phyloP scores from a whole-genome alignment of 2,329 filamentous ascomycete genomes.

The Rutstroemia sydowiana region DNA sequence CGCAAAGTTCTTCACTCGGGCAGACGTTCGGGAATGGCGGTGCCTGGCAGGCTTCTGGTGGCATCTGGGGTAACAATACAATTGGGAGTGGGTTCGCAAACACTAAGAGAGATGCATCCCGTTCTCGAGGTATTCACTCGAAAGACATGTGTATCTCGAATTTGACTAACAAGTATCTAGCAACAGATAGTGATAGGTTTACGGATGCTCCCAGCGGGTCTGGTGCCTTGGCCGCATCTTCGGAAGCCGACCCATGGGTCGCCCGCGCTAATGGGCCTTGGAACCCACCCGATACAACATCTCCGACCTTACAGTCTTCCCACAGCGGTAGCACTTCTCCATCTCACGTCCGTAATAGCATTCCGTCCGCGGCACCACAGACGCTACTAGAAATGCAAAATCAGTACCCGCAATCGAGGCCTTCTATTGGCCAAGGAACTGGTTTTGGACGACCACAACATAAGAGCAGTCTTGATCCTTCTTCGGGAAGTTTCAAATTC shows the following conservation, averaged over 20 bases:
- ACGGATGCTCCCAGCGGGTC: constrained; percentile 57
- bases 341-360: constrained; percentile 44
- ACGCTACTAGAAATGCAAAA: constrained; percentile 38
- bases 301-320: constrained; percentile 38
- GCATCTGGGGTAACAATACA: constrained; percentile 45
- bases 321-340: constrained; percentile 49
- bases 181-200: constrained; percentile 35
- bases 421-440: constrained; percentile 38
- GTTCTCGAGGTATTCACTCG: constrained; percentile 40
- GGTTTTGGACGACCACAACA: constrained; percentile 30
- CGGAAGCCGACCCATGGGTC: constrained; percentile 59
- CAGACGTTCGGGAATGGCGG: constrained; percentile 38
- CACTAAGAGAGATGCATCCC: constrained; percentile 38
- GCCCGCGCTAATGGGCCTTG: constrained; percentile 47
- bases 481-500: constrained; percentile 37
- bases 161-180: constrained; percentile 20
- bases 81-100: constrained; percentile 40
- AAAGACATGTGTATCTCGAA: constrained; percentile 6
- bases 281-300: constrained; percentile 44
- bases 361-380: constrained; percentile 31
- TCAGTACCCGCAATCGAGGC: constrained; percentile 35
- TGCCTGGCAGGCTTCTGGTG: constrained; percentile 32
- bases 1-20: constrained; percentile 34
- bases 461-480: constrained; percentile 39
- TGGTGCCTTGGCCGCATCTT: constrained; percentile 59